These are phyloP conservation scores for Poterioochromonas sp. DNA, from an alignment of 352 stramenopile species.

Conservation along the genomic window DNA sequence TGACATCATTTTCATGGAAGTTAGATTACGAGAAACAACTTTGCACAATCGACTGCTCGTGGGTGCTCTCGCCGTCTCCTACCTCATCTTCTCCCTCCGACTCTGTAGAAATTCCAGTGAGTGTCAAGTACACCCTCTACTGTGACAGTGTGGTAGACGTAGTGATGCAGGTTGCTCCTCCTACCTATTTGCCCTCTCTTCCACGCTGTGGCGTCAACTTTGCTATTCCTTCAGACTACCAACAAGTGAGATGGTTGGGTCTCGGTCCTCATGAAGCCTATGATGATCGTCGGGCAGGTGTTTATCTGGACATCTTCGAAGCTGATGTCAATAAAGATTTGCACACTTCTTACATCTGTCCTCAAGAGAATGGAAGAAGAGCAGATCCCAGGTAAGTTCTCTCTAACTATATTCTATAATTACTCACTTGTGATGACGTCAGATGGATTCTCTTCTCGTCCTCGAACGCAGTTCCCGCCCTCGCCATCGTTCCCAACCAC, in stretches of 20 bases:
- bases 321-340: neutral
- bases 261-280: constrained; percentile 42
- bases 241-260: constrained; percentile 33
- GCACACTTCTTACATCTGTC: constrained; percentile 27
- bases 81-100: neutral
- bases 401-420: neutral
- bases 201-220: neutral
- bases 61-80: neutral
- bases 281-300: constrained; percentile 38
- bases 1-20: neutral
- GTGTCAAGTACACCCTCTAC: neutral
- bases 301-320: constrained; percentile 19
- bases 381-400: neutral
- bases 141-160: neutral
- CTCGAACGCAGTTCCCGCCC: neutral
- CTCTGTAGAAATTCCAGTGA: neutral
- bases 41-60: neutral
- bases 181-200: neutral
- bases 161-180: neutral
- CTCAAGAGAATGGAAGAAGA: constrained; percentile 26
- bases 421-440: neutral
- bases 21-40: neutral
- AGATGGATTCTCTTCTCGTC: neutral
- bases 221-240: neutral
- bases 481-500: no score